A percentile compares a stretch with the other conserved stretches of the same genome.
phyloP scores from a whole-genome alignment of 768 basidiomycete genomes.

The Saitozyma podzolica region DNA sequence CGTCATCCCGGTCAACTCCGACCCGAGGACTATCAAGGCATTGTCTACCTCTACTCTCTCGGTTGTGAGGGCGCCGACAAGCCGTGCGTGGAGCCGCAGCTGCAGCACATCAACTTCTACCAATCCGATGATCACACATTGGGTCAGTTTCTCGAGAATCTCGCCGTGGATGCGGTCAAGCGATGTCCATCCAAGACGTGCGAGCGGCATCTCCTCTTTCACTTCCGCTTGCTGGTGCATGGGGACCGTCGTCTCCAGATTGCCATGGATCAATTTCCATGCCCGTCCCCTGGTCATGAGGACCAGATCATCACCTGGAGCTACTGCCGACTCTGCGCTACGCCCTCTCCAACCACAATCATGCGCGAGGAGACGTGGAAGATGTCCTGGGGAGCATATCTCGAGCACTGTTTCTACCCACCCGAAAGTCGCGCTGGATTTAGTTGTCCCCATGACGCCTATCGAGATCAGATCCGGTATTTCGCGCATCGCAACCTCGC shows the following conservation, averaged over 20 bases:
- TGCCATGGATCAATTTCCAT: constrained; percentile 72
- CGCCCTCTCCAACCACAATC: constrained; percentile 81
- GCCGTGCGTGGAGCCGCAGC: constrained; percentile 60
- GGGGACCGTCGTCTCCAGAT: constrained; percentile 78
- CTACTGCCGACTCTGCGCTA: constrained; percentile 66
- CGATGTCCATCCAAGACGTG: constrained; percentile 83
- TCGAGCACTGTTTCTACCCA: constrained; percentile 93
- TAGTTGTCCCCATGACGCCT: constrained; percentile 91
- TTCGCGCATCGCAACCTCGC: constrained; percentile 66
- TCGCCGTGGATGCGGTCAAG: constrained; percentile 57
- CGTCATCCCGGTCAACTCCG: constrained; percentile 83
- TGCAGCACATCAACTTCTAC: constrained; percentile 81
- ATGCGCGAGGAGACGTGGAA: constrained; percentile 89
- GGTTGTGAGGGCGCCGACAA: constrained; percentile 81
- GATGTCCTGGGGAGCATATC: constrained; percentile 93
- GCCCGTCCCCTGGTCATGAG: constrained; percentile 47
- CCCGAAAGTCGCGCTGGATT: constrained; percentile 80
- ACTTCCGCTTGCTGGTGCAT: constrained; percentile 89
- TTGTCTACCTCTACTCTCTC: constrained; percentile 75
- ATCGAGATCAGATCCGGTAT: constrained; percentile 86
- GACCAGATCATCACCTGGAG: constrained; percentile 90
- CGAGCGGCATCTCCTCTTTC: constrained; percentile 72
- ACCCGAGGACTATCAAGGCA: constrained; percentile 89
- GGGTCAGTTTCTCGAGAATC: constrained; percentile 86
- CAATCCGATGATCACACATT: constrained; percentile 89